phyloP scores from a whole-genome alignment of 192 early-diverging fungal species.

The Backusella morwellensis region DNA sequence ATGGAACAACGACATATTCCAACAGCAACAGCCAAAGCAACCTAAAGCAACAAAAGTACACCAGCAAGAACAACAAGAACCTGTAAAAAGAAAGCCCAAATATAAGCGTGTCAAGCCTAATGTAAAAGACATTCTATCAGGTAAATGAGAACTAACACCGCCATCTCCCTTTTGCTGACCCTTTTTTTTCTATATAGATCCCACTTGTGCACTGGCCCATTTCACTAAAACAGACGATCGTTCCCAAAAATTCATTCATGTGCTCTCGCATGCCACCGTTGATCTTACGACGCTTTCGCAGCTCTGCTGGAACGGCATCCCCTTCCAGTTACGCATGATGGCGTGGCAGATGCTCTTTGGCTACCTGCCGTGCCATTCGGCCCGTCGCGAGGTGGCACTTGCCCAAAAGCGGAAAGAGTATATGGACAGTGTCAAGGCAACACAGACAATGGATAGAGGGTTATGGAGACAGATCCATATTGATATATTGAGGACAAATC shows the following conservation, averaged over 20 bases:
- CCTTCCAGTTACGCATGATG: slow-evolving; percentile 77
- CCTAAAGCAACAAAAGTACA: background rate
- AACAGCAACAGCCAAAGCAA: background rate
- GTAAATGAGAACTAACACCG: background rate
- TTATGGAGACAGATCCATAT: slow-evolving; percentile 97
- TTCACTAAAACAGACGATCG: slow-evolving; percentile 21
- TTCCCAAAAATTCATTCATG: slow-evolving; percentile 46
- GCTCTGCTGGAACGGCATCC: slow-evolving; percentile 94
- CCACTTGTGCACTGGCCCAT: background rate
- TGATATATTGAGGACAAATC: slow-evolving; percentile 89
- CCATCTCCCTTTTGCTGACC: background rate
- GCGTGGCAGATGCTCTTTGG: slow-evolving; percentile 97
- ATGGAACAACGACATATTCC: slow-evolving; percentile 35
- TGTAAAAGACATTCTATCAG: slow-evolving; percentile 12
- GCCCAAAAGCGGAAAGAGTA: slow-evolving; percentile 92
- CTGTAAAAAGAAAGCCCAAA: slow-evolving; percentile 10
- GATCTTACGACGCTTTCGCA: slow-evolving; percentile 75
- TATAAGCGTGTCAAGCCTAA: slow-evolving; percentile 13
- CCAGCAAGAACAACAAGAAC: background rate
- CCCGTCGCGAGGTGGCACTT: slow-evolving; percentile 77
- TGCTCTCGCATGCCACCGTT: slow-evolving; percentile 55
- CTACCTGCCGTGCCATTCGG: slow-evolving; percentile 86
- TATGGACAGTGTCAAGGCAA: slow-evolving; percentile 77
- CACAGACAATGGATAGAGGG: slow-evolving; percentile 83
- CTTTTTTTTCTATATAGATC: background rate